These are phyloP conservation scores for Selenicereus undatus DNA, from an alignment of 148 eudicot species.

Conservation along the genomic window DNA sequence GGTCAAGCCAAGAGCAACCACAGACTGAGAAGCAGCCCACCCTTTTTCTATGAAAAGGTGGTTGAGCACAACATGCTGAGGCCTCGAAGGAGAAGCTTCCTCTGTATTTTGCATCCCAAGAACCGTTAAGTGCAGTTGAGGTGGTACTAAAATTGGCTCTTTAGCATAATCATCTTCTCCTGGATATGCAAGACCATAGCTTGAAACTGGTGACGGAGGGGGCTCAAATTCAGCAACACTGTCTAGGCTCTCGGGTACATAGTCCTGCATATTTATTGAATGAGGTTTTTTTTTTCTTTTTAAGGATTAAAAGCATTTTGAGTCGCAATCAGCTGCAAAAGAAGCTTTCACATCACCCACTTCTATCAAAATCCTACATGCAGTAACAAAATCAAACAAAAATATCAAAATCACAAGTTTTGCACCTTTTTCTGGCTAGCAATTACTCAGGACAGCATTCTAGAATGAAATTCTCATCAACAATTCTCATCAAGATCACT, in stretches of 20 bases:
- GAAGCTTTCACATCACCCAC: background rate
- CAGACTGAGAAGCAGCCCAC: conserved; percentile 56
- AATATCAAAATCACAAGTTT: background rate
- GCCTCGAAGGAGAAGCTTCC: conserved; percentile 42
- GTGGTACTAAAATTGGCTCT: conserved; percentile 69
- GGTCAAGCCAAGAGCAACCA: conserved; percentile 82
- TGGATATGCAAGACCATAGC: conserved; percentile 49
- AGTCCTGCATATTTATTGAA: conserved; percentile 41
- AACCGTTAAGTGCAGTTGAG: conserved; percentile 66
- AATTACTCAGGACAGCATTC: background rate
- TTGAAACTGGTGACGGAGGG: conserved; percentile 80
- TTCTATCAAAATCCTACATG: background rate
- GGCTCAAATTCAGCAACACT: conserved; percentile 72
- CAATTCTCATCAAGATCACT: background rate
- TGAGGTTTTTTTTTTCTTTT: too few species aligned
- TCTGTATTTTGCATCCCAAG: conserved; percentile 40
- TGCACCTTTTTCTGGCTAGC: background rate
- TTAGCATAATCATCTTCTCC: conserved; percentile 76
- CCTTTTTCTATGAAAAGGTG: conserved; percentile 80
- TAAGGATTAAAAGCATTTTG: background rate
- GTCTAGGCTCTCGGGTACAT: conserved; percentile 70
- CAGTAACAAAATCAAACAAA: background rate
- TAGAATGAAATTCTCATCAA: background rate
- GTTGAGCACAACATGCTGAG: conserved; percentile 84
- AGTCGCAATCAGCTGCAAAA: background rate